Evolutionary conservation across 106 monocot genomes (phyloP), one percentile per base, ranked within the genome.

Genomic region (Narthecium ossifragum): DNA sequence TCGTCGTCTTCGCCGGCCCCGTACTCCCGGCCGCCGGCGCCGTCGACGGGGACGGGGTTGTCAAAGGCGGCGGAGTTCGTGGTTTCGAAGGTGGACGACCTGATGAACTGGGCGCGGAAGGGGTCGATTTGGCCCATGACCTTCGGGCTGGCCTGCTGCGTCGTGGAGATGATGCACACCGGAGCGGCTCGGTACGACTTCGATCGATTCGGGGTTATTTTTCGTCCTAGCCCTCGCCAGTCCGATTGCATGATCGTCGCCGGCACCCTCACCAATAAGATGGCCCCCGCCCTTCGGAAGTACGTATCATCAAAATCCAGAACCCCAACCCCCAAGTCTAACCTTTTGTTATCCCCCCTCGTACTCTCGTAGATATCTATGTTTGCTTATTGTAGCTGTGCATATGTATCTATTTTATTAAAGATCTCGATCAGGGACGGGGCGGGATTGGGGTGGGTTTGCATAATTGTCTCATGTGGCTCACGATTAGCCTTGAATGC

Each of bases 231-330:
- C 55, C 96, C 96, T 1, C 76, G 96, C 29, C 96, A 98, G 74
- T 90, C 96, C 25, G 96, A 98, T 54, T 98, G 96, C 65, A 98
- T 98, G 96, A 98, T 98, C 62, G 96, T 98, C 5, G 96, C 96
- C 12, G 96, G 96, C 20, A 98, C 96, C 31, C 81, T 98, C 43
- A 88, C 88, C 41, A 88, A 88, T 61, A 88, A 88, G 70, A 88
- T 88, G 88, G 88, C 88, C 13, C 88, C 96, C 20, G 96, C 96
- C 4, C 79, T 90, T 1, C 86, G 96, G 68, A 98, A 82, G 96
- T 96, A 71, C n/a, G n/a, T n/a, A 81, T 7, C 18, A 13, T 28
- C 43, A 2, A 31, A 30, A 6, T 12, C n/a, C 18, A n/a, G 0
- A n/a, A n/a, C n/a, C n/a, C n/a, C n/a, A n/a, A n/a, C n/a, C n/a